Conservation (phyloP, 192 early-diverging fungal genomes). For the Obelidium mucronatum region DNA sequence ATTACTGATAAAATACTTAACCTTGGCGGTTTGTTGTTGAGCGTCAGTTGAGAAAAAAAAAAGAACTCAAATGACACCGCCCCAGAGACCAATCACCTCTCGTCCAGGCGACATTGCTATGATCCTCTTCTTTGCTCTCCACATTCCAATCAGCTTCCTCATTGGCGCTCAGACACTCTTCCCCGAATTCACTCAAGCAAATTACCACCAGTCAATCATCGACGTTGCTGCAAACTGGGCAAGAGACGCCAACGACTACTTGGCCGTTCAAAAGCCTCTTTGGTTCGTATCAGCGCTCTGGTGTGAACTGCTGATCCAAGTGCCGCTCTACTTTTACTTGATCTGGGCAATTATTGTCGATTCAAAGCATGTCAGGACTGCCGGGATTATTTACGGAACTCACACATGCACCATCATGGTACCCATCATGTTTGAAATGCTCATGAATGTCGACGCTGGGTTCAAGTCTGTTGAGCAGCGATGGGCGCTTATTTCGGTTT, state of each 20-base stretch:
- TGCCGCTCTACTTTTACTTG: not conserved
- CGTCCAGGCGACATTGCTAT: slow-evolving; percentile 32
- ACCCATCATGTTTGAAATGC: not conserved
- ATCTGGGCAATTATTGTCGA: not conserved
- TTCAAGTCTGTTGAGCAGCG: slow-evolving; percentile 2
- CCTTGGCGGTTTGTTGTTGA: too few relatives aligned
- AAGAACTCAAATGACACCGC: not conserved
- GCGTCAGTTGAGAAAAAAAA: too few relatives aligned
- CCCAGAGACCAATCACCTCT: slow-evolving; percentile 1
- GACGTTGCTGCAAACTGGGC: not conserved
- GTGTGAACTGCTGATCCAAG: slow-evolving; percentile 1
- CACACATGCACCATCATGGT: not conserved
- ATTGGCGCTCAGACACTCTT: slow-evolving; percentile 26
- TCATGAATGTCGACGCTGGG: not conserved
- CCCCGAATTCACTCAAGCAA: not conserved
- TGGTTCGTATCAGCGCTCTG: slow-evolving; percentile 1
- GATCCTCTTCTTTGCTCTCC: slow-evolving; percentile 33
- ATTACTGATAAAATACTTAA: too few relatives aligned
- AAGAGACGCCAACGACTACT: slow-evolving; percentile 12
- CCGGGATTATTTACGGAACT: not conserved
- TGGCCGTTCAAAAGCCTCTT: not conserved
- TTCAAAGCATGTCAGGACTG: not conserved
- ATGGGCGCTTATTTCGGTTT: not conserved
- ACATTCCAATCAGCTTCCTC: slow-evolving; percentile 40
- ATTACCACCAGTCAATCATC: not conserved